Conservation (phyloP, 2,329 filamentous ascomycete genomes). For the Colletotrichum gloeosporioides region DNA sequence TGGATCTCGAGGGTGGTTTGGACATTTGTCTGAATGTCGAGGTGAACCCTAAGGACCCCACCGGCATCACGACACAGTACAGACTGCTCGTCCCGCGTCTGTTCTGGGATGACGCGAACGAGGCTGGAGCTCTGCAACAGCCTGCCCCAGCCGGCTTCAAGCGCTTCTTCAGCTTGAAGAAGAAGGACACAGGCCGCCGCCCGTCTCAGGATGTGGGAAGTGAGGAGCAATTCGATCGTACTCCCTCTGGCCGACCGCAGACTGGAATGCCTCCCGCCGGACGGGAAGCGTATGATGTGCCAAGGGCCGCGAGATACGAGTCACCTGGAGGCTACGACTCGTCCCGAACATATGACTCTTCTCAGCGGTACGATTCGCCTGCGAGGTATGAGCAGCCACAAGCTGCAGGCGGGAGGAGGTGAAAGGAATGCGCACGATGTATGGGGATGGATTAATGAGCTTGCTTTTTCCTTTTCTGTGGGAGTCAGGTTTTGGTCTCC, state of each 20-base stretch:
- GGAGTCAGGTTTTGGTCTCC: neutral
- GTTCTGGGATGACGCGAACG: slow-evolving; percentile 53
- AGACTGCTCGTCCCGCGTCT: slow-evolving; percentile 83
- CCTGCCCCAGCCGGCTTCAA: slow-evolving; percentile 44
- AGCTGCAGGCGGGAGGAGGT: neutral
- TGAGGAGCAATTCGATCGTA: slow-evolving; percentile 3
- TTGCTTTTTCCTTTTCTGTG: neutral
- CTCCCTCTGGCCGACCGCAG: neutral
- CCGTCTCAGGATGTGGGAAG: neutral
- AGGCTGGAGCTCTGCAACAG: slow-evolving; percentile 22
- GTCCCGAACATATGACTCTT: neutral
- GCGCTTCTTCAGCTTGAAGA: slow-evolving; percentile 51
- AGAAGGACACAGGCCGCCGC: slow-evolving; percentile 21
- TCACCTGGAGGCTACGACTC: slow-evolving; percentile 10
- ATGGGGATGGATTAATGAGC: neutral
- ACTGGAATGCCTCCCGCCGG: slow-evolving; percentile 6
- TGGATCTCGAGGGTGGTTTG: slow-evolving; percentile 83
- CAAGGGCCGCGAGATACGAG: slow-evolving; percentile 4
- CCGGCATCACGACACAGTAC: slow-evolving; percentile 88
- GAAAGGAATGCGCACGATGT: neutral
- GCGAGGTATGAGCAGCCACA: slow-evolving; percentile 4
- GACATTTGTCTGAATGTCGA: slow-evolving; percentile 92
- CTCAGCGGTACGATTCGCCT: slow-evolving; percentile 7
- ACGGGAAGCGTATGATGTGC: slow-evolving; percentile 17
- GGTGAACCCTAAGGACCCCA: slow-evolving; percentile 82